A percentile compares a stretch with the other conserved stretches of the same genome.
phyloP scores from a whole-genome alignment of 2,329 filamentous ascomycete species.

The Shiraia bambusicola region DNA sequence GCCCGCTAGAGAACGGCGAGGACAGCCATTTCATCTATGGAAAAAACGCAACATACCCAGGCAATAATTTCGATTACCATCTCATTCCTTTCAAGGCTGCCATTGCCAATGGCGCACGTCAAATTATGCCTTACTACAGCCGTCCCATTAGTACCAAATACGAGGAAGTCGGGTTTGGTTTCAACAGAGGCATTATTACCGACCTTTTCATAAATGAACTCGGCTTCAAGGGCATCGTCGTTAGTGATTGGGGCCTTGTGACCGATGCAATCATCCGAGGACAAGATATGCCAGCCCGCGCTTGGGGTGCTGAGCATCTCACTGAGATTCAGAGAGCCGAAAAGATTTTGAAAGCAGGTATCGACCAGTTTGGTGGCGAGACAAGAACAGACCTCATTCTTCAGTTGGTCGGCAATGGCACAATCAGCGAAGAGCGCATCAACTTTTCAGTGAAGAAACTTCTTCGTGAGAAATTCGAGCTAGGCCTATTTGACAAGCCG shows the following conservation, averaged over 20 bases:
- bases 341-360: constrained; percentile 53
- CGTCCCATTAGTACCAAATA: constrained; percentile 51
- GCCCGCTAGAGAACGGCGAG: constrained; percentile 52
- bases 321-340: constrained; percentile 47
- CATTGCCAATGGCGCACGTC: constrained; percentile 52
- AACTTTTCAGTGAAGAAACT: constrained; percentile 51
- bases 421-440: constrained; percentile 48
- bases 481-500: constrained; percentile 56
- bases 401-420: constrained; percentile 47
- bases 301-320: constrained; percentile 54
- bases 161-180: constrained; percentile 53
- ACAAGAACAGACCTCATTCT: constrained; percentile 52
- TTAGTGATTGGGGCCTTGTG: constrained; percentile 57
- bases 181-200: constrained; percentile 56
- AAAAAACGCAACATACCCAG: constrained; percentile 54
- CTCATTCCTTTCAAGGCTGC: constrained; percentile 55
- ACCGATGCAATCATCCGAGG: constrained; percentile 49
- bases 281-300: constrained; percentile 51
- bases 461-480: constrained; percentile 53
- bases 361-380: constrained; percentile 58
- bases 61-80: constrained; percentile 54
- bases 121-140: constrained; percentile 58
- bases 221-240: constrained; percentile 55
- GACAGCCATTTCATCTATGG: constrained; percentile 57
- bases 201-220: constrained; percentile 51